phyloP scores from a whole-genome alignment of 73 alveolate genomes.

The Halteria grandinella region DNA sequence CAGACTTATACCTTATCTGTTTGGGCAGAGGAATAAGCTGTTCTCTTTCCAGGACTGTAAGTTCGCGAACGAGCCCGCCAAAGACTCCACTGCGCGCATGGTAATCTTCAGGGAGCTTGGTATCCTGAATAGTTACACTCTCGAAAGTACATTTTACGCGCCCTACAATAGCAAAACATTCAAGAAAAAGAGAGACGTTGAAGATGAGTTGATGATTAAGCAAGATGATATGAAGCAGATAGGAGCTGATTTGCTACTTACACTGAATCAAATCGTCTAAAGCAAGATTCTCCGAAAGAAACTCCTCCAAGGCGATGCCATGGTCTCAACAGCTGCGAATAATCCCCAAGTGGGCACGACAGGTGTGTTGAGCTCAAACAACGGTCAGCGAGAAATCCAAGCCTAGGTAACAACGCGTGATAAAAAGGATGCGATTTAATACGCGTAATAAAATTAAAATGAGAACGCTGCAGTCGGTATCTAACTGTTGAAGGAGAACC shows the following conservation, averaged over 20 bases:
- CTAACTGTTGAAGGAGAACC: neutral
- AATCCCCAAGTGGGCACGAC: neutral
- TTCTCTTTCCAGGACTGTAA: constrained; percentile 90
- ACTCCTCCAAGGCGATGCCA: too few species aligned
- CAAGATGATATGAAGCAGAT: constrained; percentile 10
- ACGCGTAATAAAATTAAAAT: neutral
- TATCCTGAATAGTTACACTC: constrained; percentile 86
- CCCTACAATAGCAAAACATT: constrained; percentile 90
- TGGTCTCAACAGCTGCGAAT: neutral
- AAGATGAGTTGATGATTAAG: constrained; percentile 30
- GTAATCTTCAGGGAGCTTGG: constrained; percentile 92
- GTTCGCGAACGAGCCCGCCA: constrained; percentile 88
- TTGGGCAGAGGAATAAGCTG: constrained; percentile 82
- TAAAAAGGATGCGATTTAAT: neutral
- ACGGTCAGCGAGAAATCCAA: neutral
- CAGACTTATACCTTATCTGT: constrained; percentile 76
- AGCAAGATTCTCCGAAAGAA: constrained; percentile 36
- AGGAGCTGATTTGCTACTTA: constrained; percentile 15
- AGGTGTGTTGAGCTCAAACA: neutral
- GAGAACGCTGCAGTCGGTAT: neutral
- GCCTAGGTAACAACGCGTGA: neutral
- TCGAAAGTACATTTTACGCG: constrained; percentile 95
- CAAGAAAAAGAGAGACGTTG: constrained; percentile 49
- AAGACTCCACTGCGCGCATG: constrained; percentile 96
- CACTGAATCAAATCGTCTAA: constrained; percentile 13